Percentiles rank a stretch among this genome's conserved stretches.
Evolutionary conservation across 2,329 filamentous ascomycete genomes (phyloP).

Genomic region (Aureobasidium melanogenum): DNA sequence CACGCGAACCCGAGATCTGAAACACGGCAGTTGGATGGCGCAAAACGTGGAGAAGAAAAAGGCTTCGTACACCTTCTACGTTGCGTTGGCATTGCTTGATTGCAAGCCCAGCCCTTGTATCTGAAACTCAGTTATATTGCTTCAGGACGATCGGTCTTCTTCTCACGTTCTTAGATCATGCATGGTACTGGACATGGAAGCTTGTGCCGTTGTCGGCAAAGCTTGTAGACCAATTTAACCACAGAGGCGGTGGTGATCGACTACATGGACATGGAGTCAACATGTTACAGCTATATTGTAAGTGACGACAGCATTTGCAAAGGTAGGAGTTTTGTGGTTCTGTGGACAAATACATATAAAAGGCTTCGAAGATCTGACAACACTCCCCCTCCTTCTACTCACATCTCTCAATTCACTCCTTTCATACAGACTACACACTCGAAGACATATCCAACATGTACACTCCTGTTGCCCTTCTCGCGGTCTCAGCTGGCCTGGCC

Average conservation of each 20-base stretch:
- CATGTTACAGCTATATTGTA: not conserved
- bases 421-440: not conserved
- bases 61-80: not conserved
- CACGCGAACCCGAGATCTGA: not conserved
- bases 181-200: not conserved
- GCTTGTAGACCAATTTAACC: not conserved
- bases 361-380: not conserved
- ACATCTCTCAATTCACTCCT: not conserved
- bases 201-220: not conserved
- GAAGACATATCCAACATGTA: not conserved
- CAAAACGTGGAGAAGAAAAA: not conserved
- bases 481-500: not conserved
- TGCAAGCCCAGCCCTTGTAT: not conserved
- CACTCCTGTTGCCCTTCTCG: not conserved
- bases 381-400: not conserved
- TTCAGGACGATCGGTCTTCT: not conserved
- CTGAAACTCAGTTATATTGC: not conserved
- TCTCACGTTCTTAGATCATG: not conserved
- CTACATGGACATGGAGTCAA: not conserved
- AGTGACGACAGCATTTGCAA: not conserved
- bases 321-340: not conserved
- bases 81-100: not conserved
- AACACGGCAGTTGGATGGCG: not conserved
- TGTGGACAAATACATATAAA: not conserved
- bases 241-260: not conserved